phyloP scores from a whole-genome alignment of 805 yeast genomes.

The Lachancea mirantina region DNA sequence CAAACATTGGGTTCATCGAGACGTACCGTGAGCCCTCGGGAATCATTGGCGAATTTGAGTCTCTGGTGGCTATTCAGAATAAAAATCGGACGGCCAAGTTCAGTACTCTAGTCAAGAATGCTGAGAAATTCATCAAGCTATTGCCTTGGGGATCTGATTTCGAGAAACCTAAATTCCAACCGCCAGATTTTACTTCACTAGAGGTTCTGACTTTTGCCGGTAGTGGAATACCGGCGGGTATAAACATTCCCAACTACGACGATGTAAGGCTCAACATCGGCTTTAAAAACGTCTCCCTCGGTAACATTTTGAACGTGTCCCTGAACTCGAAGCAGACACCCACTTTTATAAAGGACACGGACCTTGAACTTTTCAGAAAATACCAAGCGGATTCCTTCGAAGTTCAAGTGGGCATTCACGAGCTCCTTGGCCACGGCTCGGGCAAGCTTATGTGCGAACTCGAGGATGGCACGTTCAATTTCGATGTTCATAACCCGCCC shows the following conservation, averaged over 20 bases:
- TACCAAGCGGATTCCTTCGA: slow-evolving; percentile 80
- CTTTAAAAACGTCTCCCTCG: slow-evolving; percentile 83
- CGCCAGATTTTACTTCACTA: slow-evolving; percentile 87
- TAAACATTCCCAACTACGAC: slow-evolving; percentile 87
- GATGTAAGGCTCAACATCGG: slow-evolving; percentile 79
- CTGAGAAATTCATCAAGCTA: slow-evolving; percentile 52
- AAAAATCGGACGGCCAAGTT: slow-evolving; percentile 80
- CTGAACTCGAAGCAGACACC: slow-evolving; percentile 43
- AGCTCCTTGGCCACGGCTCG: slow-evolving; percentile 83
- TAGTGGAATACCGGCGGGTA: slow-evolving; percentile 88
- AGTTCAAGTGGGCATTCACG: slow-evolving; percentile 92
- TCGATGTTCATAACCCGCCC: slow-evolving; percentile 59
- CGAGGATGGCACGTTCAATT: slow-evolving; percentile 60
- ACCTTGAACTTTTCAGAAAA: slow-evolving; percentile 54
- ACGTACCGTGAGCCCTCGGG: slow-evolving; percentile 91
- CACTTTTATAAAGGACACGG: slow-evolving; percentile 52
- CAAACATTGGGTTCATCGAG: slow-evolving; percentile 86
- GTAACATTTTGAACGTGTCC: slow-evolving; percentile 74
- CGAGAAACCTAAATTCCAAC: slow-evolving; percentile 80
- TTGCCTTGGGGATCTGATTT: slow-evolving; percentile 73
- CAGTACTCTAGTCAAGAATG: slow-evolving; percentile 58
- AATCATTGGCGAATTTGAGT: slow-evolving; percentile 91
- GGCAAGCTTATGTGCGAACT: slow-evolving; percentile 68
- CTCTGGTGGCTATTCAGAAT: slow-evolving; percentile 83
- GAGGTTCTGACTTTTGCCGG: slow-evolving; percentile 88